Evolutionary conservation across 805 yeast species (phyloP).

Genomic region (Ogataea nakhonphanomensis): DNA sequence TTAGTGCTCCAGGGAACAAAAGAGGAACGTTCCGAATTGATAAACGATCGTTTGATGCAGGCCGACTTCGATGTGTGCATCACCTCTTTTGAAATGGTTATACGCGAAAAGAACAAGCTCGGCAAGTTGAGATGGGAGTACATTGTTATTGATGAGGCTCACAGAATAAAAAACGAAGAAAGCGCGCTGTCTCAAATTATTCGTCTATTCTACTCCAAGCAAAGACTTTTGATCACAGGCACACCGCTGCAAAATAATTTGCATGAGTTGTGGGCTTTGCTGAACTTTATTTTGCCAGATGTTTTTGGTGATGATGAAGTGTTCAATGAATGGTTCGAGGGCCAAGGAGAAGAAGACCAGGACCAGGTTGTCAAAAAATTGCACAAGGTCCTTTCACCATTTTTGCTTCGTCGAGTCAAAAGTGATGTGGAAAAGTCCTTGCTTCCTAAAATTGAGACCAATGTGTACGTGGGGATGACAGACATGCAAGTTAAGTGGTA

Average conservation of each 20-base stretch:
- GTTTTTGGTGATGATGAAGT: constrained; percentile 88
- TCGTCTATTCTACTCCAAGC: constrained; percentile 79
- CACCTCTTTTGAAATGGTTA: constrained; percentile 91
- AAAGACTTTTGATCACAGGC: constrained; percentile 86
- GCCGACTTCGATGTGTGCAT: constrained; percentile 87
- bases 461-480: constrained; percentile 90
- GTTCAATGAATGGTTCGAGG: constrained; percentile 91
- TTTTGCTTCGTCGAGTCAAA: constrained; percentile 82
- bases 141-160: constrained; percentile 93
- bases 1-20: constrained; percentile 87
- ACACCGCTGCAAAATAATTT: constrained; percentile 93
- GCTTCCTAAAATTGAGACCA: constrained; percentile 85
- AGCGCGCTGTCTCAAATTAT: constrained; percentile 90
- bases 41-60: constrained; percentile 55
- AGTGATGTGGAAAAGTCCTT: constrained; percentile 90
- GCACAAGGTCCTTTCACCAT: constrained; percentile 85
- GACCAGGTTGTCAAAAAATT: constrained; percentile 84
- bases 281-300: constrained; percentile 89
- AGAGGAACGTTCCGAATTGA: constrained; percentile 64
- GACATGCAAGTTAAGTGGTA: constrained; percentile 96
- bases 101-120: constrained; percentile 77
- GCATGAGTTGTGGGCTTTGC: constrained; percentile 94
- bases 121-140: constrained; percentile 91
- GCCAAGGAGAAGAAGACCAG: constrained; percentile 60
- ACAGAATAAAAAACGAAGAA: constrained; percentile 92